Evolutionary conservation across 2,329 filamentous ascomycete species (phyloP).

Genomic region (Talaromyces sp.): DNA sequence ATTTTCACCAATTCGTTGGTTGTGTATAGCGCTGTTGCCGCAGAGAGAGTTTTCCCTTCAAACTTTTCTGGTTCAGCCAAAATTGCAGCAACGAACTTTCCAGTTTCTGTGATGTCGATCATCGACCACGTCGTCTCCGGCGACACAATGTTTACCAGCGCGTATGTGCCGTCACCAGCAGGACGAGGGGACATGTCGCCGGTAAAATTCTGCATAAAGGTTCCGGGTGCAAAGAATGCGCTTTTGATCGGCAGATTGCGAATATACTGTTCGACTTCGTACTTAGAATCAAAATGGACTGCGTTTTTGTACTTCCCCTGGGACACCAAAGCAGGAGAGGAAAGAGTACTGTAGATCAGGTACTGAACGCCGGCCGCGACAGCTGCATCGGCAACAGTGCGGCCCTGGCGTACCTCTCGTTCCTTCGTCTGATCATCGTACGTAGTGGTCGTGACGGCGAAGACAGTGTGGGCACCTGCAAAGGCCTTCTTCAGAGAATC

Average conservation of each 20-base stretch:
- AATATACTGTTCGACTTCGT: constrained; percentile 53
- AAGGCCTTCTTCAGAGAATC: constrained; percentile 43
- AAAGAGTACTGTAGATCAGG: constrained; percentile 28
- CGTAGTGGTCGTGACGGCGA: constrained; percentile 44
- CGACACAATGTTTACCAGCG: constrained; percentile 16
- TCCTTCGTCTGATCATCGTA: constrained; percentile 22
- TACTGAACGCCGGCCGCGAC: constrained; percentile 23
- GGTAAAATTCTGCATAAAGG: constrained; percentile 52
- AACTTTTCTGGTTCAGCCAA: constrained; percentile 33
- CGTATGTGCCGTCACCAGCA: constrained; percentile 24
- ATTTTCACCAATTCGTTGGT: constrained; percentile 27
- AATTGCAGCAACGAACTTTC: constrained; percentile 32
- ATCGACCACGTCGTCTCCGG: constrained; percentile 26
- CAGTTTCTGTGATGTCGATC: constrained; percentile 32
- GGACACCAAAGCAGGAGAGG: constrained; percentile 19
- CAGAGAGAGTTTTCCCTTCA: constrained; percentile 31
- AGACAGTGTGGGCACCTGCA: constrained; percentile 46
- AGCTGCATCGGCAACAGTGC: constrained; percentile 25
- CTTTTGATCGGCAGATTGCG: constrained; percentile 44
- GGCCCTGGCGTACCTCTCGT: constrained; percentile 21
- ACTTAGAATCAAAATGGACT: constrained; percentile 56
- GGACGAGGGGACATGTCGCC: constrained; percentile 18
- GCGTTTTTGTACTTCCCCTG: constrained; percentile 31
- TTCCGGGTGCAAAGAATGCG: constrained; percentile 52
- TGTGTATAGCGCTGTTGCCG: constrained; percentile 29